A percentile compares a stretch with the other conserved stretches of the same genome.
Evolutionary conservation across 2,329 filamentous ascomycete species (phyloP).

Genomic region (Penicillium sp.): DNA sequence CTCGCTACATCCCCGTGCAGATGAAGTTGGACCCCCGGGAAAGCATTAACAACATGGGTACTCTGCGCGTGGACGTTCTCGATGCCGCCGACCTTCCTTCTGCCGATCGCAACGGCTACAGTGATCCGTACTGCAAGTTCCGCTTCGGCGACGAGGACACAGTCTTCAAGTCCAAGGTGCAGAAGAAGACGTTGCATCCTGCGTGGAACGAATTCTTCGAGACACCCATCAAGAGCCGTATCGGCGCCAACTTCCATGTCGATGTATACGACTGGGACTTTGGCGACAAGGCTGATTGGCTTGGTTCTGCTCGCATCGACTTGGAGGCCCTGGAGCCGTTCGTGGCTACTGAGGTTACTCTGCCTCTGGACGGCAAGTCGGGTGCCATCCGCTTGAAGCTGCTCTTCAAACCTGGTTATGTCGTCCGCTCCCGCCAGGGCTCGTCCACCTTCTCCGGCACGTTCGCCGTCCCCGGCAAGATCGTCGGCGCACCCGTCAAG

Average conservation of each 20-base stretch:
- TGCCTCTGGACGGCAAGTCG: slow-evolving; percentile 81
- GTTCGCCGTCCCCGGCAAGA: slow-evolving; percentile 79
- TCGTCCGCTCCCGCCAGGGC: slow-evolving; percentile 79
- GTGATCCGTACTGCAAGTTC: slow-evolving; percentile 95
- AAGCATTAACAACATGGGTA: slow-evolving; percentile 98
- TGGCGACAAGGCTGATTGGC: slow-evolving; percentile 84
- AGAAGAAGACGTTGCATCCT: slow-evolving; percentile 95
- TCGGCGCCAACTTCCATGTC: slow-evolving; percentile 74
- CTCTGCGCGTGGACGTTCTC: slow-evolving; percentile 84
- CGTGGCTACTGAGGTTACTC: slow-evolving; percentile 66
- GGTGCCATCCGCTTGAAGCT: slow-evolving; percentile 77
- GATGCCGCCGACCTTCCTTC: slow-evolving; percentile 84
- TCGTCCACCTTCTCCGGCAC: slow-evolving; percentile 90
- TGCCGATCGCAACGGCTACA: slow-evolving; percentile 93
- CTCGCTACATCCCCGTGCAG: slow-evolving; percentile 90
- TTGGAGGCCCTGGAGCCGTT: slow-evolving; percentile 81
- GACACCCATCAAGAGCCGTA: slow-evolving; percentile 73
- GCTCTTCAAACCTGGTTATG: slow-evolving; percentile 88
- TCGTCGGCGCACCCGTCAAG: slow-evolving; percentile 94
- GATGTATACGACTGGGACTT: slow-evolving; percentile 96
- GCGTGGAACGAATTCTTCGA: slow-evolving; percentile 97
- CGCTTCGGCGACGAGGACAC: slow-evolving; percentile 80
- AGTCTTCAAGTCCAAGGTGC: slow-evolving; percentile 89
- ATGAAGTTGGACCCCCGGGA: slow-evolving; percentile 93
- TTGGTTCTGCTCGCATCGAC: slow-evolving; percentile 73